Conservation (phyloP, 1,284 basidiomycete species). For the Fomitopsis palustris region DNA sequence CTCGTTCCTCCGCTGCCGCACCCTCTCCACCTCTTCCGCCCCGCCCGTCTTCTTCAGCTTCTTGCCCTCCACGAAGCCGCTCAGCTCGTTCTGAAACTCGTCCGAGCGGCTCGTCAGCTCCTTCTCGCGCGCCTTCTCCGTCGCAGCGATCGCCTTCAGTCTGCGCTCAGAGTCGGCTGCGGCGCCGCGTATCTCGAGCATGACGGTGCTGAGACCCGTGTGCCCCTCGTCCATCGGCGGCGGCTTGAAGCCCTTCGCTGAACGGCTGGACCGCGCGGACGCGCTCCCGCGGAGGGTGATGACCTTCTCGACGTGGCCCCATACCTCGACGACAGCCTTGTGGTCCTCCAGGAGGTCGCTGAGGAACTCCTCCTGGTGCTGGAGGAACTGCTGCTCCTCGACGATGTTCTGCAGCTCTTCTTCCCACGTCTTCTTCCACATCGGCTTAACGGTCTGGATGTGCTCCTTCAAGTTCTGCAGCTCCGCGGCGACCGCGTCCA, state of each 20-base stretch:
- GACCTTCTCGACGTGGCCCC: constrained; percentile 85
- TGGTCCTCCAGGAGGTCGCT: constrained; percentile 89
- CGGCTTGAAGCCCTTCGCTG: constrained; percentile 46
- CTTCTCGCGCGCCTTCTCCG: constrained; percentile 73
- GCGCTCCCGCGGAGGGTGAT: constrained; percentile 68
- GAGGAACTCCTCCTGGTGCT: constrained; percentile 89
- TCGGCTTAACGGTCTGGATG: constrained; percentile 87
- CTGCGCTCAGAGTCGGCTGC: constrained; percentile 79
- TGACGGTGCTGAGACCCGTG: constrained; percentile 65
- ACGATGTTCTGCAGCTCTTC: constrained; percentile 95
- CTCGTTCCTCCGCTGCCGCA: constrained; percentile 81
- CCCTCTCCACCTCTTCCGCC: constrained; percentile 85
- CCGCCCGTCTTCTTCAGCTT: constrained; percentile 94
- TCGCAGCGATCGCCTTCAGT: constrained; percentile 88
- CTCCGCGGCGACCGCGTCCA: constrained; percentile 68
- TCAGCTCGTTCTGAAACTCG: constrained; percentile 80
- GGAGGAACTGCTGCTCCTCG: constrained; percentile 94
- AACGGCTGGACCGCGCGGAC: constrained; percentile 33
- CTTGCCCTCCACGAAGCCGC: constrained; percentile 79
- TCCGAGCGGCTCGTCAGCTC: constrained; percentile 68
- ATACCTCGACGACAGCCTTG: constrained; percentile 82
- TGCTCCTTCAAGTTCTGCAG: constrained; percentile 81
- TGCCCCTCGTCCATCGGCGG: constrained; percentile 62
- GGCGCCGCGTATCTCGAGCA: constrained; percentile 85
- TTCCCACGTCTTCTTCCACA: constrained; percentile 99